Base-by-base conservation (phyloP, 768 basidiomycete genomes). In the Filobasidium wieringae region DNA sequence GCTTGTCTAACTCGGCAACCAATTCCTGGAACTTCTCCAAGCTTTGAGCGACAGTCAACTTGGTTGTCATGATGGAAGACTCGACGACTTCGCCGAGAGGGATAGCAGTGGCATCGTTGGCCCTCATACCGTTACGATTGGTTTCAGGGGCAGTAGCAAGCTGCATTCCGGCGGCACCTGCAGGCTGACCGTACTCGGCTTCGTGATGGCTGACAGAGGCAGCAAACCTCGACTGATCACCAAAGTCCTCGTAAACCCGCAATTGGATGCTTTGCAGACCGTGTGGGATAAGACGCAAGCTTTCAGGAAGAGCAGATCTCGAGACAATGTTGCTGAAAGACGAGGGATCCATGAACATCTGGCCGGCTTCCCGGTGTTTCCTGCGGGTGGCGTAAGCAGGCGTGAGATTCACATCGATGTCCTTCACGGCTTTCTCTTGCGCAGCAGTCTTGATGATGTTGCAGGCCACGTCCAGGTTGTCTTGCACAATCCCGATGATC, bases 361-460 rank as follows among this genome's bases (percentile, higher is more conserved):
- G 86, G 0, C 79, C 78, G 56, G 73, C 80, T 78, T 93, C 90
- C 56, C 89, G 81, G 70, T 97, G 90, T 47, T 86, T 83, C 57
- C 87, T 82, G 54, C 95, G 81, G 45, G 80, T 79, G 32, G 90
- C 86, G 67, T 91, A 95, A 9, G 90, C 86, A 26, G 81, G 62
- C 1, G 81, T 79, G 60, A 99, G 88, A 24, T 82, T 84, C 61
- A 93, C 90, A 70, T 99, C 95, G 7, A 95, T 87, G 66, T 97
- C 95, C 3, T 82, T 80, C 52, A 89, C 81, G 7, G 92, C 92
- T 58, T 89, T 83, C 66, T 97, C 92, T 87, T 95, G 95, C 0
- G 95, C 95, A 5, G 92, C 92, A 66, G 89, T 92, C 75, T 96
- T 91, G 62, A 99, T 92, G 8, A 90, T 88, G 54, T 82, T 80